Evolutionary conservation across 495 filamentous ascomycete genomes (phyloP).

Genomic region (Alectoria sarmentosa): DNA sequence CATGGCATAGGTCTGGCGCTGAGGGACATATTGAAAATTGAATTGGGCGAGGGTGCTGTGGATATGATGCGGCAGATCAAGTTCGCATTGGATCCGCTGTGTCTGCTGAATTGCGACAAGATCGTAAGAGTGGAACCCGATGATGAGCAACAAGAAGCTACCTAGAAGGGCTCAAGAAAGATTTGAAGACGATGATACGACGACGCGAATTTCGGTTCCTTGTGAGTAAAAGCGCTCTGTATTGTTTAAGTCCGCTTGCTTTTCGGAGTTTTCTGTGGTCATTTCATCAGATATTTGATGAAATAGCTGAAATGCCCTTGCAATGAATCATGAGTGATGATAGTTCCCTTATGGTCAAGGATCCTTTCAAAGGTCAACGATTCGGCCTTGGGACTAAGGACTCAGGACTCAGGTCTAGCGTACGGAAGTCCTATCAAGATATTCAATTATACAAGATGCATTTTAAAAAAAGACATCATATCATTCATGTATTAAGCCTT

Average conservation of each 20-base stretch:
- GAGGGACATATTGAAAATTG: constrained; percentile 53
- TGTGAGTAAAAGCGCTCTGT: not conserved
- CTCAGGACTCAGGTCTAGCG: too few species aligned
- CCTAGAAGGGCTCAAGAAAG: not conserved
- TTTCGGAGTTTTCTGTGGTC: not conserved
- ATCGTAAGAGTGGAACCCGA: constrained; percentile 43
- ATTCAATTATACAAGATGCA: too few species aligned
- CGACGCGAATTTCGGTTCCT: not conserved
- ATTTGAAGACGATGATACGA: not conserved
- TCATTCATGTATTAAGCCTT: too few species aligned
- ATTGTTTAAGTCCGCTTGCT: not conserved
- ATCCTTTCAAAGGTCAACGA: not conserved
- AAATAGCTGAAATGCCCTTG: not conserved
- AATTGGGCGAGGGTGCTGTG: constrained; percentile 48
- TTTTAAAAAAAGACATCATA: too few species aligned
- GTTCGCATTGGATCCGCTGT: constrained; percentile 56
- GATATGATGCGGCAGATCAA: constrained; percentile 58
- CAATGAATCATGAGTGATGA: not conserved
- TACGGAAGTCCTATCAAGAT: too few species aligned
- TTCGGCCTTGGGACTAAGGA: not conserved
- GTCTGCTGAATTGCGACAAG: constrained; percentile 63
- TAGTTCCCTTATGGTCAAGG: not conserved
- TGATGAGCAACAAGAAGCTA: not conserved
- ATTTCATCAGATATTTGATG: not conserved
- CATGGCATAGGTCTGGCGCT: constrained; percentile 58